Conservation (phyloP, 1,284 basidiomycete genomes). For the Cryptococcus deneoformans region DNA sequence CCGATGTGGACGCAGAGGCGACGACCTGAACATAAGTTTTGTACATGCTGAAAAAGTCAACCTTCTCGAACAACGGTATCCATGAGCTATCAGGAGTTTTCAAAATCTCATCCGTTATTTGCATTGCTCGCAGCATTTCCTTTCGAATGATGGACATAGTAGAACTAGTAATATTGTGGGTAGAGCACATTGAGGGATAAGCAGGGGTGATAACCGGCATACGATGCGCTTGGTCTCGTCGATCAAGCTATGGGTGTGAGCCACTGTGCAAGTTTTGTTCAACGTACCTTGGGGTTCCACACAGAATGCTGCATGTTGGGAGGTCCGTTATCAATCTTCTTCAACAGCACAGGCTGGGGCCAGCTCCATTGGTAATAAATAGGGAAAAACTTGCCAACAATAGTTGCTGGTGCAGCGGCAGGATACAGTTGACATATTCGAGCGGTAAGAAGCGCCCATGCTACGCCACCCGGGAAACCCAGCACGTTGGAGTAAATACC, state of each 20-base stretch:
- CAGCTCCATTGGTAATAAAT: constrained; percentile 98
- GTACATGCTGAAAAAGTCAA: constrained; percentile 97
- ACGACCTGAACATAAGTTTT: constrained; percentile 98
- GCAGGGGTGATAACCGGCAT: constrained; percentile 99
- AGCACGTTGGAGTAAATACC: constrained; percentile 99
- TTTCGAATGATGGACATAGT: constrained; percentile 96
- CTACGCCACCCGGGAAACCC: constrained; percentile 96
- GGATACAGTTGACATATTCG: constrained; percentile 99
- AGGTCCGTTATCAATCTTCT: constrained; percentile 94
- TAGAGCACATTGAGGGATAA: constrained; percentile 99
- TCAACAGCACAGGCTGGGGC: constrained; percentile 95
- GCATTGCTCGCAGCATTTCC: constrained; percentile 91
- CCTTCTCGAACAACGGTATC: constrained; percentile 87
- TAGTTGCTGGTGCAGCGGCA: constrained; percentile 87
- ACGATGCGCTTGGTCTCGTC: constrained; percentile 85
- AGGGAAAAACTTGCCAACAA: constrained; percentile 95
- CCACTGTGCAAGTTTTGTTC: too few relatives aligned
- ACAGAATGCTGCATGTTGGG: constrained; percentile 75
- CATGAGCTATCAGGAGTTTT: constrained; percentile 65
- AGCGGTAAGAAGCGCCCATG: constrained; percentile 98
- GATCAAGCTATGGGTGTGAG: constrained; percentile 66
- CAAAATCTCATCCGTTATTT: constrained; percentile 90
- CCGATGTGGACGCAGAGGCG: constrained; percentile 77
- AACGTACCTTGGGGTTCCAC: constrained; percentile 90
- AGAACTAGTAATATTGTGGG: constrained; percentile 94